Evolutionary conservation across 2,329 filamentous ascomycete genomes (phyloP).

Genomic region (Malbranchea cinnamomea): DNA sequence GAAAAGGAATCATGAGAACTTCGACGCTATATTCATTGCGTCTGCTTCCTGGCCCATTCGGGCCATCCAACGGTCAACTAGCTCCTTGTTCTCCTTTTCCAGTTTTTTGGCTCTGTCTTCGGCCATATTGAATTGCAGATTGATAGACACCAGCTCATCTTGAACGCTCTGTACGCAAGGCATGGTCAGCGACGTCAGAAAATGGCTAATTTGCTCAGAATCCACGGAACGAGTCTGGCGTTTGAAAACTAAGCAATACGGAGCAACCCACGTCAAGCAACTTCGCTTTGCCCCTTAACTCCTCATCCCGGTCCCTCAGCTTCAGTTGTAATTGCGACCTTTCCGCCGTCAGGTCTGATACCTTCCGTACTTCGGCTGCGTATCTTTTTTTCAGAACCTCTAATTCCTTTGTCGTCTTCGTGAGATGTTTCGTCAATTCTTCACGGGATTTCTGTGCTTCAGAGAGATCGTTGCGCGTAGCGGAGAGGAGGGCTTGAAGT

Average conservation of each 20-base stretch:
- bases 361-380: slow-evolving; percentile 43
- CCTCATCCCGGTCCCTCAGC: slow-evolving; percentile 69
- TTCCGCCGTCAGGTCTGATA: slow-evolving; percentile 49
- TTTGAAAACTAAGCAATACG: background rate
- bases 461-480: slow-evolving; percentile 50
- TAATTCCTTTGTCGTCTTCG: slow-evolving; percentile 48
- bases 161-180: slow-evolving; percentile 56
- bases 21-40: slow-evolving; percentile 56
- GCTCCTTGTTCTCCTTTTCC: slow-evolving; percentile 69
- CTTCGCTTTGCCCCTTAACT: slow-evolving; percentile 69
- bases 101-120: slow-evolving; percentile 61
- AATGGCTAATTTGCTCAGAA: background rate
- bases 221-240: too few relatives aligned
- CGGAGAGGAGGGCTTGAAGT: slow-evolving; percentile 15
- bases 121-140: slow-evolving; percentile 73
- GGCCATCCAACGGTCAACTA: slow-evolving; percentile 85
- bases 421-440: slow-evolving; percentile 50
- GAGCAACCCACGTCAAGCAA: slow-evolving; percentile 50
- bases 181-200: background rate
- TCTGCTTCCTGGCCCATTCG: slow-evolving; percentile 75
- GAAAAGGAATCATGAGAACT: slow-evolving; percentile 25
- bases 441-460: slow-evolving; percentile 62
- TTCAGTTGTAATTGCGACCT: slow-evolving; percentile 47
- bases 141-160: slow-evolving; percentile 79
- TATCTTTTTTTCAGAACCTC: slow-evolving; percentile 45